A percentile compares a stretch with the other conserved stretches of the same genome.
Evolutionary conservation across 768 basidiomycete genomes (phyloP).

Genomic region (Calocera cornea): DNA sequence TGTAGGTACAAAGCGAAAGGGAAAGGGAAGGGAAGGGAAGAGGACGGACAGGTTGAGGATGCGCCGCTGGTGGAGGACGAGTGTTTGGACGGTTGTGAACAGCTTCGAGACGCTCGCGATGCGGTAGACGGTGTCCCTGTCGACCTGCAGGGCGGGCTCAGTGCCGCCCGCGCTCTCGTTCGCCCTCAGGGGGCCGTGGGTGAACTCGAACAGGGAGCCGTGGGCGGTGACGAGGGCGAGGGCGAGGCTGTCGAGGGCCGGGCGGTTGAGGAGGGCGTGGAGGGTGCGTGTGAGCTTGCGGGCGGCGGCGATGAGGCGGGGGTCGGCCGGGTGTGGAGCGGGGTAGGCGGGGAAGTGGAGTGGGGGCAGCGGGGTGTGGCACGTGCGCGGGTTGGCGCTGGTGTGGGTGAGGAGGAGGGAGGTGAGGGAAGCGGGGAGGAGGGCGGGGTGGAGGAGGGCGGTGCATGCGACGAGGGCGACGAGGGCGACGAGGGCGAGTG

Average conservation of each 20-base stretch:
- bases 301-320: constrained; percentile 11
- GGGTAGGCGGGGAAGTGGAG: constrained; percentile 15
- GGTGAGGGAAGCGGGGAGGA: too few species aligned
- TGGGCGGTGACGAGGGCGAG: constrained; percentile 36
- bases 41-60: constrained; percentile 20
- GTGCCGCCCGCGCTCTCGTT: constrained; percentile 39
- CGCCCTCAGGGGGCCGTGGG: constrained; percentile 32
- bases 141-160: background rate
- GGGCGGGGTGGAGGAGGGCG: background rate
- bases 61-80: constrained; percentile 37
- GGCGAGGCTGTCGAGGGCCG: constrained; percentile 37
- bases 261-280: constrained; percentile 18
- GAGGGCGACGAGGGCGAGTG: background rate
- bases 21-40: too few species aligned
- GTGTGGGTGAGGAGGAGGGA: background rate
- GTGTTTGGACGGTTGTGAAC: constrained; percentile 36
- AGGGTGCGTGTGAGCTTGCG: background rate
- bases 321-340: constrained; percentile 11
- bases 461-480: background rate
- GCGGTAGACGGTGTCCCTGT: constrained; percentile 34
- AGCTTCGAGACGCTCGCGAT: constrained; percentile 42
- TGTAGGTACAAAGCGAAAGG: too few species aligned
- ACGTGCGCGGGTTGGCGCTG: background rate
- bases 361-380: background rate
- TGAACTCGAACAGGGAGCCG: constrained; percentile 34